A percentile compares a stretch with the other conserved stretches of the same genome.
Conservation (phyloP, 1,139 yeast species). For the Geotrichum bryndzae region DNA sequence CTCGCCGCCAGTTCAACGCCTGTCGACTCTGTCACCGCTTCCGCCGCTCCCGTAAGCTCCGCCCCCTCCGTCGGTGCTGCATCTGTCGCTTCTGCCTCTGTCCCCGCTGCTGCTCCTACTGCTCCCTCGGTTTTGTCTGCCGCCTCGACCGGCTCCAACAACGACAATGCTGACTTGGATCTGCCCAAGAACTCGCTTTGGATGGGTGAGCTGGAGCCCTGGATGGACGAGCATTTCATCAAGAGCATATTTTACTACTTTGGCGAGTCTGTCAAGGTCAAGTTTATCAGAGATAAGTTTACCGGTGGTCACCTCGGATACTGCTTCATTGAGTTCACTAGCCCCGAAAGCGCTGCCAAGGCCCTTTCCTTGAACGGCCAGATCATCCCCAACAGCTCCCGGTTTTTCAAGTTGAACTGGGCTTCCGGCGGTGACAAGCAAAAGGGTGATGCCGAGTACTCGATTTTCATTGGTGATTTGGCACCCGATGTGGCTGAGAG, state of each 20-base stretch:
- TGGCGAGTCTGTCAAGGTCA: constrained; percentile 49
- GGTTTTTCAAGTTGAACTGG: constrained; percentile 71
- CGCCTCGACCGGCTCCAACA: background rate
- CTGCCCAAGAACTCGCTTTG: constrained; percentile 14
- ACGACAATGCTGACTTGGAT: background rate
- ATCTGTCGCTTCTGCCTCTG: background rate
- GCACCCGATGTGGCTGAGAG: constrained; percentile 71
- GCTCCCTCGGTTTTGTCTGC: constrained; percentile 1
- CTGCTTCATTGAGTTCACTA: constrained; percentile 77
- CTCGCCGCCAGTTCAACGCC: background rate
- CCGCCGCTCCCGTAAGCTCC: background rate
- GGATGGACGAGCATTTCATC: constrained; percentile 71
- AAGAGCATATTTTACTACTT: constrained; percentile 58
- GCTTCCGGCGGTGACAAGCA: constrained; percentile 60
- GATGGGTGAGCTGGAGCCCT: constrained; percentile 81
- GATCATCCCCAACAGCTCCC: constrained; percentile 55
- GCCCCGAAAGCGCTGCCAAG: constrained; percentile 58
- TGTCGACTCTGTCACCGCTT: background rate
- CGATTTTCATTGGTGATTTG: constrained; percentile 83
- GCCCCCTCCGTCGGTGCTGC: background rate
- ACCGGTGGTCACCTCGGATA: constrained; percentile 57
- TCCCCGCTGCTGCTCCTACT: background rate
- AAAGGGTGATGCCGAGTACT: constrained; percentile 47
- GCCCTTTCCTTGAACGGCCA: constrained; percentile 66
- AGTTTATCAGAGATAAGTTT: constrained; percentile 52